A percentile compares a stretch with the other conserved stretches of the same genome.
These are phyloP conservation scores for Auriscalpium microsporum DNA, from an alignment of 768 basidiomycete genomes.

Conservation along the genomic window DNA sequence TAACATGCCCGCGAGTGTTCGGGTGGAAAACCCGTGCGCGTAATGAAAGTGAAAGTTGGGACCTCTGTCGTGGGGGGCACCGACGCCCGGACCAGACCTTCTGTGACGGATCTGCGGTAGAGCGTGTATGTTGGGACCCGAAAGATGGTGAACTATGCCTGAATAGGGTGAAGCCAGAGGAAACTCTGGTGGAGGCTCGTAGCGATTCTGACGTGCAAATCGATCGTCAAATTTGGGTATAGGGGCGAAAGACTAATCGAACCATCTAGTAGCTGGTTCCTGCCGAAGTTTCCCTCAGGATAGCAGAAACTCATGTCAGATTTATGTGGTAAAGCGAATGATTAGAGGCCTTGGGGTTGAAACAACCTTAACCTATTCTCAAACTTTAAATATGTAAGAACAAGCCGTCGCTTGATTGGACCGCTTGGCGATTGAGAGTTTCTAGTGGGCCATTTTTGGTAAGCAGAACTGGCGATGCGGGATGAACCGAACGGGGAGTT, in stretches of 20 bases:
- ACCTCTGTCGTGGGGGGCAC: slow-evolving; percentile 59
- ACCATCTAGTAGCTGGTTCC: slow-evolving; percentile 92
- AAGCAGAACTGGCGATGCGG: slow-evolving; percentile 66
- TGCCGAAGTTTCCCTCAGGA: slow-evolving; percentile 83
- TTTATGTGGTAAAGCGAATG: slow-evolving; percentile 74
- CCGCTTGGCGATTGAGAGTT: slow-evolving; percentile 51
- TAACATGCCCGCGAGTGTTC: no score
- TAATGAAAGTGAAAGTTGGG: no score
- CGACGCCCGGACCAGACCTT: slow-evolving; percentile 69
- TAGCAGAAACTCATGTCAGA: slow-evolving; percentile 54
- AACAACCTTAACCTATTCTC: slow-evolving; percentile 83
- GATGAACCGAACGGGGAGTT: slow-evolving; percentile 67
- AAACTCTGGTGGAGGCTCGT: slow-evolving; percentile 94
- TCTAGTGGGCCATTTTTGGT: slow-evolving; percentile 70
- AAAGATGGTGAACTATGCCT: slow-evolving; percentile 89
- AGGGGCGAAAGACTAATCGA: slow-evolving; percentile 96
- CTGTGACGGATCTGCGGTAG: slow-evolving; percentile 68
- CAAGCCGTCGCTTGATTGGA: slow-evolving; percentile 41
- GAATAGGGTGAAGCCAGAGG: slow-evolving; percentile 90
- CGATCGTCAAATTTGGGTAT: slow-evolving; percentile 93
- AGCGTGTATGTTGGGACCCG: slow-evolving; percentile 82
- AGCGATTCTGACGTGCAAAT: slow-evolving; percentile 96
- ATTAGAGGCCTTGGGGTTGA: slow-evolving; percentile 82
- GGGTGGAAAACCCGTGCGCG: no score
- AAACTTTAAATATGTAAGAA: slow-evolving; percentile 61